Percentiles rank a stretch among this genome's conserved stretches.
Evolutionary conservation across 2,329 filamentous ascomycete genomes (phyloP).

Genomic region (Herpotrichia juniperi): DNA sequence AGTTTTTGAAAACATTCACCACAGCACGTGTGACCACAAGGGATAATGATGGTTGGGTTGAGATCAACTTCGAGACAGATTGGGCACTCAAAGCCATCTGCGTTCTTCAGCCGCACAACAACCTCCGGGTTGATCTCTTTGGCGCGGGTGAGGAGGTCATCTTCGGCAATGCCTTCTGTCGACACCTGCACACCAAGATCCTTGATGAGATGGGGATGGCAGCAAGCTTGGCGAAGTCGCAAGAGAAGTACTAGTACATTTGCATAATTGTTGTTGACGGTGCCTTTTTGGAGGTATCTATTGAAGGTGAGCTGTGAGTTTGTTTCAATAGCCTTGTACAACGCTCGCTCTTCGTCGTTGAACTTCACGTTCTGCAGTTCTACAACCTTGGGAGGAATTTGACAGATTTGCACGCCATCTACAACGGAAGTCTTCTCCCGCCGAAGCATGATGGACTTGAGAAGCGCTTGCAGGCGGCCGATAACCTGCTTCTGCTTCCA

Average conservation of each 20-base stretch:
- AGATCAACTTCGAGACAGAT: constrained; percentile 79
- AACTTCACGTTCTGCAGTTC: constrained; percentile 69
- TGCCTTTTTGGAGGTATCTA: constrained; percentile 72
- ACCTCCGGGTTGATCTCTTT: constrained; percentile 64
- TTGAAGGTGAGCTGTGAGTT: constrained; percentile 75
- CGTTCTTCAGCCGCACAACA: constrained; percentile 68
- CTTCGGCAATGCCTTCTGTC: constrained; percentile 60
- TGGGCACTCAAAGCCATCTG: constrained; percentile 74
- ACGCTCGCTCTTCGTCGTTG: constrained; percentile 65
- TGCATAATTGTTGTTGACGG: constrained; percentile 75
- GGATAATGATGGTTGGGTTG: constrained; percentile 79
- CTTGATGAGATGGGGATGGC: constrained; percentile 74
- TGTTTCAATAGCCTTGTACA: constrained; percentile 71
- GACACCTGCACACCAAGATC: constrained; percentile 70
- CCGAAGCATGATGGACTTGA: constrained; percentile 81
- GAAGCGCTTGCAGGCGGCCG: constrained; percentile 67
- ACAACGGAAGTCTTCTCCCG: constrained; percentile 81
- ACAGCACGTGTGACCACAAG: constrained; percentile 84
- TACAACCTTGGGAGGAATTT: constrained; percentile 69
- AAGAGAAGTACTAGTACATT: constrained; percentile 80
- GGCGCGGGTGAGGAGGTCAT: constrained; percentile 68
- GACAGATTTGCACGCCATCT: constrained; percentile 78
- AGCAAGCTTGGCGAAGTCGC: constrained; percentile 80
- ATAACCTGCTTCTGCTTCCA: constrained; percentile 25
- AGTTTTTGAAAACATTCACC: constrained; percentile 76